Base-by-base conservation (phyloP, 2,329 filamentous ascomycete species). In the Aureobasidium sp. region DNA sequence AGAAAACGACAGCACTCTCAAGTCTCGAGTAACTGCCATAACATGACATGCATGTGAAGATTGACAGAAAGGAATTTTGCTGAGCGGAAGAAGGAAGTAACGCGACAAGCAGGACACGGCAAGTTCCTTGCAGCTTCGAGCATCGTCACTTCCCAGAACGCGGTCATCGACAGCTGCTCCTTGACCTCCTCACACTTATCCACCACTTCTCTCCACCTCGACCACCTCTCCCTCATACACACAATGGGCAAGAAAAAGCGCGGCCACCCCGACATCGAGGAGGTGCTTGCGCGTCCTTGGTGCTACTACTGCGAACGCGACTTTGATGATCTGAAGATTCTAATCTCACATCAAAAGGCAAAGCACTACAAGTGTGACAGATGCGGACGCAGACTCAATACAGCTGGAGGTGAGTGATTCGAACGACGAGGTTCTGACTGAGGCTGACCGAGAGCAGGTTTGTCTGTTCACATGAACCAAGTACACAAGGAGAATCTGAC, bases 221-320 rank as follows among this genome's bases (percentile, higher is more conserved):
- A 29, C 9, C 14, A 29, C 41, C 5, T 55, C 25, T 4, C 39
- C 14, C 32, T 54, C 58, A 47, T 32, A 48, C n/a, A 34, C 64
- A 67, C 53, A 47, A 93, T 94, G 87, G 89, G 87, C 69, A 96
- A 96, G 79, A 95, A 94, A 80, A 93, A 91, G 84, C 89, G 91
- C 75, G 85, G 86, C 67, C 87, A 90, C 71, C 90, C 91, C 65
- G 86, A 92, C 69, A 81, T 97, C 68, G 90, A 97, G 78, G 91
- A 97, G 77, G 81, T 96, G 68, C 84, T 99, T 65, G 79, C 81
- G 67, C 88, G 92, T 62, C 89, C 93, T 54, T 97, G 92, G 92
- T 99, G 94, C 79, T 99, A 96, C 78, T 99, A 99, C 80, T 99
- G 94, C 87, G 94, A 99, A 77, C 89, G 93, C 78, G 93, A 97